Evolutionary conservation across 306 rosid species (phyloP).

Genomic region (Rosa rugosa): DNA sequence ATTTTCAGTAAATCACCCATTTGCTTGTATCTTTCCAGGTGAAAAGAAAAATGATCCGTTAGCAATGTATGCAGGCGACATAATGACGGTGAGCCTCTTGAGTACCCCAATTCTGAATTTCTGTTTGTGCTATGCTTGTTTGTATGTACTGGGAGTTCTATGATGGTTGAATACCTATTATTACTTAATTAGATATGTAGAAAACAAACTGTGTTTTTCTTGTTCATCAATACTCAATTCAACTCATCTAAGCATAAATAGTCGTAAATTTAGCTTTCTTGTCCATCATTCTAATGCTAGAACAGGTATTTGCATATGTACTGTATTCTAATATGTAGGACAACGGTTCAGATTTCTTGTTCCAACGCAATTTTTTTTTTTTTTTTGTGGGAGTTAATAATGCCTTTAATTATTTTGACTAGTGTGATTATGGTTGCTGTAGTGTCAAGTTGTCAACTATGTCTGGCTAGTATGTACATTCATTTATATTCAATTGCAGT

Average conservation of each 20-base stretch:
- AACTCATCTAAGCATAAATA: background rate
- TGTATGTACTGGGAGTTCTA: background rate
- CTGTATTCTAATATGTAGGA: background rate
- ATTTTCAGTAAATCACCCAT: slow-evolving; percentile 14
- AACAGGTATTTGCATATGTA: background rate
- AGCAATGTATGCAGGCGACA: slow-evolving; percentile 96
- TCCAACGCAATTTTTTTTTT: no score
- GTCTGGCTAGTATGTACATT: background rate
- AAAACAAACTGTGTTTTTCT: background rate
- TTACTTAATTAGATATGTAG: background rate
- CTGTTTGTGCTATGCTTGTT: background rate
- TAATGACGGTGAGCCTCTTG: slow-evolving; percentile 81
- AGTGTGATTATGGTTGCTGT: background rate
- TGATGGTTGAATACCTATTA: background rate
- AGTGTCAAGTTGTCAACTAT: background rate
- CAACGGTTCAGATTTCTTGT: slow-evolving; percentile 1
- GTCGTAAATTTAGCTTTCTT: background rate
- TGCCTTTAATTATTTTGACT: background rate
- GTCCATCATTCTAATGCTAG: background rate
- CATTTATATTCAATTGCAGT: background rate
- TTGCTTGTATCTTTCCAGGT: slow-evolving; percentile 48
- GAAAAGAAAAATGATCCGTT: slow-evolving; percentile 92
- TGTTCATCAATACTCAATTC: background rate
- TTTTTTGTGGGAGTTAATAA: no score
- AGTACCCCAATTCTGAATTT: background rate